Percentiles rank a stretch among this genome's conserved stretches.
phyloP scores from a whole-genome alignment of 2,329 filamentous ascomycete species.

The Curvularia sp. region DNA sequence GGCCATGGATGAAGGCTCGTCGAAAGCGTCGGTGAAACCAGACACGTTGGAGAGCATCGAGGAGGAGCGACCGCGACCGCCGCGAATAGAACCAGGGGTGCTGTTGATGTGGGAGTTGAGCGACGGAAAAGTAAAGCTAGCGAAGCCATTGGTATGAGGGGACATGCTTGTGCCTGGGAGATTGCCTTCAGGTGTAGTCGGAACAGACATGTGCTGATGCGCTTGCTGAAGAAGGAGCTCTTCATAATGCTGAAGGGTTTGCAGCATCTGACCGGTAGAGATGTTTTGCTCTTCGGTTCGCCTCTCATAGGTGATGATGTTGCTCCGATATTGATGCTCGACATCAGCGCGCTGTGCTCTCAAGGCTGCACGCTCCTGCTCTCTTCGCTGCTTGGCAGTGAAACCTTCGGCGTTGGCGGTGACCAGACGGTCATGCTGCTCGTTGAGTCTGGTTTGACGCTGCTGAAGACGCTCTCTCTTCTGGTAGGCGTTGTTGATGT shows the following conservation, averaged over 20 bases:
- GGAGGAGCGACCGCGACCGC: constrained; percentile 58
- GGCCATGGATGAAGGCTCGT: constrained; percentile 43
- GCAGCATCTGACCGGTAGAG: constrained; percentile 46
- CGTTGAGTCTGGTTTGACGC: constrained; percentile 75
- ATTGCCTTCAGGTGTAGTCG: constrained; percentile 66
- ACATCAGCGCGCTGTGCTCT: constrained; percentile 44
- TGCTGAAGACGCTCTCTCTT: constrained; percentile 76
- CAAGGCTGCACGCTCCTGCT: constrained; percentile 51
- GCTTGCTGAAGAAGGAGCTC: constrained; percentile 51
- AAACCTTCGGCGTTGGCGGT: constrained; percentile 72
- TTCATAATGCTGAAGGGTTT: constrained; percentile 51
- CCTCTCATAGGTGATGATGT: constrained; percentile 49
- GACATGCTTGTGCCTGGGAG: constrained; percentile 61
- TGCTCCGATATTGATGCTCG: constrained; percentile 50
- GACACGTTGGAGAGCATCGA: constrained; percentile 62
- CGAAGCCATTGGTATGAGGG: constrained; percentile 45
- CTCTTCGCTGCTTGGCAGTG: constrained; percentile 64
- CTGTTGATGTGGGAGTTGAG: constrained; percentile 40
- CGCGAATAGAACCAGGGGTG: constrained; percentile 46
- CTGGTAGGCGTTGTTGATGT: constrained; percentile 68
- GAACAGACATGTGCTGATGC: constrained; percentile 50
- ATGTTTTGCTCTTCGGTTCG: constrained; percentile 51
- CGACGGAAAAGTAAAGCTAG: constrained; percentile 49
- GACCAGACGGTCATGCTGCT: constrained; percentile 73
- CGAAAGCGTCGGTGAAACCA: constrained; percentile 59